Base-by-base conservation (phyloP, 495 filamentous ascomycete genomes). In the Podospora anserina region DNA sequence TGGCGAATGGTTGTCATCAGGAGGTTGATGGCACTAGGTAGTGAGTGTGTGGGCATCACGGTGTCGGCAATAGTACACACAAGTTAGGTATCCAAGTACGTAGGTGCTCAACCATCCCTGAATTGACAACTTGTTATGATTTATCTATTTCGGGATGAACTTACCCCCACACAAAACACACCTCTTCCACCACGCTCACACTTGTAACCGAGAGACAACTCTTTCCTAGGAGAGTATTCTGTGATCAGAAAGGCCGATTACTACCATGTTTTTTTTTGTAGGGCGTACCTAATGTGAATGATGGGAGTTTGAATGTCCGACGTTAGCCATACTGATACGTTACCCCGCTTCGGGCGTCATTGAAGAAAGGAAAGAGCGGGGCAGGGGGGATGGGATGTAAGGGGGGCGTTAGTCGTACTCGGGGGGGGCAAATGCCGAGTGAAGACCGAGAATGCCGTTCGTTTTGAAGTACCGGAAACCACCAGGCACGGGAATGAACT, bases 291-390 rank as follows among this genome's bases (percentile, higher is more conserved):
- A 49, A 49, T 2, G 23, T 23, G 23, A 49, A 49, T 49, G 39
- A 49, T 49, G 39, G 13, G 39, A 49, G 39, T 13, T 11, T 49
- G 39, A 49, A 49, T 49, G 39, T 11, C 39, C 39, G 39, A 49
- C 9, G 39, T 49, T 49, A 49, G 39, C 39, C 39, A 49, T 16
- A 11, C 2, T 26, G 20, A 9, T 26, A 58, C 55, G n/a, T 58
- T 58, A 58, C 55, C 55, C 55, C 55, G 55, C 55, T 58, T 26
- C 23, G n/a, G 18, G n/a, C n/a, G 55, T 58, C 55, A 58, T 58
- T 58, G 55, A 58, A 3, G 18, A n/a, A 26, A 49, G 2, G 39
- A 18, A 49, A 49, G 39, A 49, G 39, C 39, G 39, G 39, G 39
- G 39, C 6, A 49, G 39, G 39, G 39, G 39, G 39, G 7, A 32